Percentiles rank a stretch among this genome's conserved stretches.
Conservation (phyloP, 2,329 filamentous ascomycete species). For the Diaporthe aspalathi region DNA sequence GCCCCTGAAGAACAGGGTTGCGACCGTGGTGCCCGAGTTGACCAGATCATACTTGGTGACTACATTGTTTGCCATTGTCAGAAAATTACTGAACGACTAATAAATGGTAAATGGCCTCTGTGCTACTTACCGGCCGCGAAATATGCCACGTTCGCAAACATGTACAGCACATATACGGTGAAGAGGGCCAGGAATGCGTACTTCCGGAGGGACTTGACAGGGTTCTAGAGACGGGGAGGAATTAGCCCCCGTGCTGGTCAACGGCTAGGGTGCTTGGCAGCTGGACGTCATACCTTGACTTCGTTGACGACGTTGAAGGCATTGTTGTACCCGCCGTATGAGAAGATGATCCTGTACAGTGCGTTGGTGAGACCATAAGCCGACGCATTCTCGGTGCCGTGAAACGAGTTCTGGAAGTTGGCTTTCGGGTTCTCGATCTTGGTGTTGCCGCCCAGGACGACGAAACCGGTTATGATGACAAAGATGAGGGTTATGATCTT, state of each 20-base stretch:
- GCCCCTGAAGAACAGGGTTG: constrained; percentile 67
- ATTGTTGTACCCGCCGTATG: constrained; percentile 68
- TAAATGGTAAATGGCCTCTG: not conserved
- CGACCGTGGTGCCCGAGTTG: constrained; percentile 58
- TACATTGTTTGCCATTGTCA: not conserved
- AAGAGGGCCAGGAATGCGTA: constrained; percentile 61
- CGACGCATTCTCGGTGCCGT: constrained; percentile 53
- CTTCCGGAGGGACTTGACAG: constrained; percentile 64
- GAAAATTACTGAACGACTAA: not conserved
- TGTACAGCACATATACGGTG: constrained; percentile 64
- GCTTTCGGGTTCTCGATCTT: constrained; percentile 60
- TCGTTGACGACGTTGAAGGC: constrained; percentile 72
- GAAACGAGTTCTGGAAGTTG: constrained; percentile 68
- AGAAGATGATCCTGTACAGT: constrained; percentile 68
- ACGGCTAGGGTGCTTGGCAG: not conserved
- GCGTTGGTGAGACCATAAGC: constrained; percentile 66
- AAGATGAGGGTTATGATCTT: constrained; percentile 71
- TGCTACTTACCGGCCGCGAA: constrained; percentile 58
- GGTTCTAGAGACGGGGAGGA: constrained; percentile 56
- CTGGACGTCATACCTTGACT: constrained; percentile 51
- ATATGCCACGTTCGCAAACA: constrained; percentile 70
- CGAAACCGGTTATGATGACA: constrained; percentile 66
- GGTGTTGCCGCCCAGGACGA: constrained; percentile 68
- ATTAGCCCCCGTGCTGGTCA: not conserved
- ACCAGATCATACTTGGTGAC: constrained; percentile 64